Conservation (phyloP, 225 moss, liverwort and hornwort species). For the Bryum argenteum region DNA sequence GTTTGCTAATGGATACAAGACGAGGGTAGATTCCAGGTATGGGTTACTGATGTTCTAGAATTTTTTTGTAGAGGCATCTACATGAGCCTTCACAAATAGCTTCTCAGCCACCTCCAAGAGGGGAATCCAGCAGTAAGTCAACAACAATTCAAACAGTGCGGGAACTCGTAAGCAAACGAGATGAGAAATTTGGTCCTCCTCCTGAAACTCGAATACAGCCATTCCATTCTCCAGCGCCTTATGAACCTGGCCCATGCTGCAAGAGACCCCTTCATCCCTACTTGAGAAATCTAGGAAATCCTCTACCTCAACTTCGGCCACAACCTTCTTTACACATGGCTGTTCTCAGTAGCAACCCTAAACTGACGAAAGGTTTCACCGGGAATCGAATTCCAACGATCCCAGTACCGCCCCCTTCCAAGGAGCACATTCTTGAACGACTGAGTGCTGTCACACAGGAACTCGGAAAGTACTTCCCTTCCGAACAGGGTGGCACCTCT, state of each 20-base stretch:
- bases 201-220: conserved; percentile 17
- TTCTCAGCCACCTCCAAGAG: conserved; percentile 20
- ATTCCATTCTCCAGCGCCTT: conserved; percentile 27
- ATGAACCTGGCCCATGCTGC: conserved; percentile 28
- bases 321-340: conserved; percentile 37
- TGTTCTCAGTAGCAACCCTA: conserved; percentile 36
- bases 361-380: conserved; percentile 6
- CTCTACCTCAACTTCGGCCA: conserved; percentile 28
- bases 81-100: conserved; percentile 30
- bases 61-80: background rate
- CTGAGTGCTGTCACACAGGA: conserved; percentile 28
- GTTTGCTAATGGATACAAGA: background rate
- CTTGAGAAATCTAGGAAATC: conserved; percentile 25
- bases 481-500: background rate
- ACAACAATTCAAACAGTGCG: conserved; percentile 37
- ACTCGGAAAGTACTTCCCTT: conserved; percentile 39
- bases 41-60: background rate
- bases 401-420: conserved; percentile 9
- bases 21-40: background rate
- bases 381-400: background rate
- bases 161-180: conserved; percentile 25
- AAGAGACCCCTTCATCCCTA: conserved; percentile 29
- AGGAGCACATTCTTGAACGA: conserved; percentile 30
- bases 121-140: conserved; percentile 18
- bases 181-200: conserved; percentile 24